Evolutionary conservation across 805 yeast species (phyloP), one percentile per base, ranked within the genome.

Genomic region (Ogataea parapolymorpha): DNA sequence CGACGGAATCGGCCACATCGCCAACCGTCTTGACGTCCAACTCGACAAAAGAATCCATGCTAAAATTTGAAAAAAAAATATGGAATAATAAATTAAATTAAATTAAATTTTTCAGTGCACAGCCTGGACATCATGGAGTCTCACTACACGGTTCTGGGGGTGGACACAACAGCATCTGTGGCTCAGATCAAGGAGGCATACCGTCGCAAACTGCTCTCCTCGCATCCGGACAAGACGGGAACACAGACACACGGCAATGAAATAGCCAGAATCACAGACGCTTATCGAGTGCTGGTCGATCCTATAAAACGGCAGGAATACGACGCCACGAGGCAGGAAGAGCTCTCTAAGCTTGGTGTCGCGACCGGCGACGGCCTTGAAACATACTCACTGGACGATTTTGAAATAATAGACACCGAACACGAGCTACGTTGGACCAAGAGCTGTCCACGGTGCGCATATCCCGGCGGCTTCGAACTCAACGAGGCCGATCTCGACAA

Each of bases 221-320:
- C 75, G 2, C 98, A 91, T 60, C 98, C 98, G 1, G 98, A 91
- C 58, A 90, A 89, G 23, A 28, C 30, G 3, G 15, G 15, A 5
- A 31, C 33, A 5, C 20, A 7, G 33, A 12, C 18, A 4, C 14
- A 20, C 9, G 25, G 25, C 33, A 13, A 20, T 25, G 33, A 31
- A 16, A 35, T 40, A 20, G 41, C 75, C 42, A 62, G 63, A 17
- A 70, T 89, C 23, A 74, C 82, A 50, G 63, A 59, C 16, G 96
- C 97, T 0, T 89, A 85, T 52, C 54, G 62, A n/a, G 66, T 71
- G 0, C 62, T 89, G 6, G 58, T 70, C 0, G 72, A 78, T 48
- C 55, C 65, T 0, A 50, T 39, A 3, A 29, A 45, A 2, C 66
- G 85, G 27, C 31, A 44, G 5, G 55, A 67, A n/a, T 86, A 87